Evolutionary conservation across 2,329 filamentous ascomycete species (phyloP).

Genomic region (Gremmenia infestans): DNA sequence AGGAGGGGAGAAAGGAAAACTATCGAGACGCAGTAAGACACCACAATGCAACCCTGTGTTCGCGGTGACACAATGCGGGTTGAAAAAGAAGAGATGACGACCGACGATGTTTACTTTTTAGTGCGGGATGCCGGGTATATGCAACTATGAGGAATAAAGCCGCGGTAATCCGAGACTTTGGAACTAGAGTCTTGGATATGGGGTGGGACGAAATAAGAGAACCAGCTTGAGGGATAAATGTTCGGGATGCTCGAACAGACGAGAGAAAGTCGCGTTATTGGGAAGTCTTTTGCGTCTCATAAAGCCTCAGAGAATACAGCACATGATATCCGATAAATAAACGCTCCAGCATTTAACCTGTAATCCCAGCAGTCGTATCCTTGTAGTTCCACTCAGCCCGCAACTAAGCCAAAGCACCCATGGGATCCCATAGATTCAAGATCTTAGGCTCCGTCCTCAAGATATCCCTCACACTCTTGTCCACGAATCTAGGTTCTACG

Average conservation of each 20-base stretch:
- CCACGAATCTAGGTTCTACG: conserved; percentile 65
- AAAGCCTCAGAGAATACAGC: background rate
- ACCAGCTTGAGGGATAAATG: background rate
- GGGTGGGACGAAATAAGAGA: too few relatives aligned
- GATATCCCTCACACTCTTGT: conserved; percentile 63
- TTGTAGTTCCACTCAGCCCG: background rate
- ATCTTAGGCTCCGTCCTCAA: conserved; percentile 65
- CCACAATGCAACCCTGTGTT: background rate
- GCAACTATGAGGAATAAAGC: background rate
- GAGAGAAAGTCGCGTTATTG: background rate
- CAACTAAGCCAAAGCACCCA: conserved; percentile 63
- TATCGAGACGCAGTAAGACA: background rate
- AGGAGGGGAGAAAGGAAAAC: background rate
- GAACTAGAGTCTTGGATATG: too few relatives aligned
- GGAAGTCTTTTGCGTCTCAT: background rate
- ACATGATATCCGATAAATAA: background rate
- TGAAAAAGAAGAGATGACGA: background rate
- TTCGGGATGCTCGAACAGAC: background rate
- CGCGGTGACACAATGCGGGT: background rate
- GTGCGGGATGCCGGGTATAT: background rate
- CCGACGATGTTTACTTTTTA: background rate
- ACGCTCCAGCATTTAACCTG: background rate
- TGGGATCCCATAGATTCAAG: conserved; percentile 74
- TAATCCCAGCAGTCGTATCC: background rate
- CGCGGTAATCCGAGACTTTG: background rate